Percentiles rank a stretch among this genome's conserved stretches.
Conservation (phyloP, 2,329 filamentous ascomycete species). For the Helotiales sp. region DNA sequence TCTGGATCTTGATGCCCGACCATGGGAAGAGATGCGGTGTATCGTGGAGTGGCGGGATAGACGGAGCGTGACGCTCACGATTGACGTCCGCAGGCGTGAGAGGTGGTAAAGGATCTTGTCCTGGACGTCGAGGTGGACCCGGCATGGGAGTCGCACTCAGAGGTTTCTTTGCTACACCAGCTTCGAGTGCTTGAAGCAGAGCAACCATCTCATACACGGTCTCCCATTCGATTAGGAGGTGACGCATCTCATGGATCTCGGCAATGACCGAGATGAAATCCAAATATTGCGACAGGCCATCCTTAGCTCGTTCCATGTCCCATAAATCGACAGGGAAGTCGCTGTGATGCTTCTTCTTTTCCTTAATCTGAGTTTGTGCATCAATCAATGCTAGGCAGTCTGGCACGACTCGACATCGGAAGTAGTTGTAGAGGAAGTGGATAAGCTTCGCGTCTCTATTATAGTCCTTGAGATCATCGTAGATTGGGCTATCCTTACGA, state of each 20-base stretch:
- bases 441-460: conserved; percentile 63
- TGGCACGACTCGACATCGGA: conserved; percentile 88
- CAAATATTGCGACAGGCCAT: conserved; percentile 90
- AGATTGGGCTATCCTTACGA: conserved; percentile 41
- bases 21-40: conserved; percentile 64
- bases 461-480: conserved; percentile 53
- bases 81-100: neutral
- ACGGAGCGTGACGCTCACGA: conserved; percentile 22
- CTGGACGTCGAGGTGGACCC: conserved; percentile 40
- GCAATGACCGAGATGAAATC: conserved; percentile 91
- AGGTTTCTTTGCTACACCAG: conserved; percentile 80
- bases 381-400: conserved; percentile 95
- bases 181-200: conserved; percentile 82
- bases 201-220: conserved; percentile 86
- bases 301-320: conserved; percentile 97
- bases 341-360: conserved; percentile 70
- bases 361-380: conserved; percentile 85
- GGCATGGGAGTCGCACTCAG: conserved; percentile 50
- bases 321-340: conserved; percentile 94
- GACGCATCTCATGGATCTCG: conserved; percentile 80
- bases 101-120: neutral
- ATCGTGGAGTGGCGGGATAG: conserved; percentile 57
- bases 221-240: conserved; percentile 88
- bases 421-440: conserved; percentile 90
- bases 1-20: conserved; percentile 84